Conservation (phyloP, 495 filamentous ascomycete species). For the Recurvomyces mirabilis region DNA sequence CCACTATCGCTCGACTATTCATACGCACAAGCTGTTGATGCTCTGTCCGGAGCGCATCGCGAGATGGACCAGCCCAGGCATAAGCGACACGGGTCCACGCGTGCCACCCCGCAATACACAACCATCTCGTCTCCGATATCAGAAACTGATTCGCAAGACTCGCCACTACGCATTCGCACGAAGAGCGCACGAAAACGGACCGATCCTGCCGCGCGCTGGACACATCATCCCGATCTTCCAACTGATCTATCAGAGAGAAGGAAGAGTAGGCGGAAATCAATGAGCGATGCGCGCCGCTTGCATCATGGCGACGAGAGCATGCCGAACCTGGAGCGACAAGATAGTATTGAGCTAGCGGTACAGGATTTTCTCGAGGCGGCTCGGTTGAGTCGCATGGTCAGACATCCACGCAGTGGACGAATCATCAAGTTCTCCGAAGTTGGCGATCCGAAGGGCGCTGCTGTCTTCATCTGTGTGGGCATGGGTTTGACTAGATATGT, state of each 20-base stretch:
- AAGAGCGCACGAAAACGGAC: slow-evolving; percentile 4
- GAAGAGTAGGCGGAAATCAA: slow-evolving; percentile 16
- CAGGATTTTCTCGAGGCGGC: slow-evolving; percentile 74
- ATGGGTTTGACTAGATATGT: slow-evolving; percentile 97
- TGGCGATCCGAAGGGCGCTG: slow-evolving; percentile 80
- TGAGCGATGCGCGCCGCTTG: slow-evolving; percentile 14
- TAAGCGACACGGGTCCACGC: no score
- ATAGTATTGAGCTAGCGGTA: slow-evolving; percentile 82
- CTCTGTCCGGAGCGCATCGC: slow-evolving; percentile 11
- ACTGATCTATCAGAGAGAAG: slow-evolving; percentile 19
- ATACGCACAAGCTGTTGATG: slow-evolving; percentile 17
- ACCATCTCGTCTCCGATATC: no score
- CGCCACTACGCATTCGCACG: no score
- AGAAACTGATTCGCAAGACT: no score
- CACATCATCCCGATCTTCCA: slow-evolving; percentile 30
- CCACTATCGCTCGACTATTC: slow-evolving; percentile 19
- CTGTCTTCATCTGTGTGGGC: slow-evolving; percentile 91
- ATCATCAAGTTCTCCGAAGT: slow-evolving; percentile 95
- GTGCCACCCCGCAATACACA: no score
- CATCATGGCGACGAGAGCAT: slow-evolving; percentile 1
- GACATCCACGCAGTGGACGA: slow-evolving; percentile 72
- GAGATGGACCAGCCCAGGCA: no score
- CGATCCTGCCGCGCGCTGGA: slow-evolving; percentile 6
- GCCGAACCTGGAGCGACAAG: slow-evolving; percentile 26
- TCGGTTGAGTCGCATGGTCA: slow-evolving; percentile 74